These are phyloP conservation scores for Citrullus amarus DNA, from an alignment of 306 rosid species.

Conservation along the genomic window DNA sequence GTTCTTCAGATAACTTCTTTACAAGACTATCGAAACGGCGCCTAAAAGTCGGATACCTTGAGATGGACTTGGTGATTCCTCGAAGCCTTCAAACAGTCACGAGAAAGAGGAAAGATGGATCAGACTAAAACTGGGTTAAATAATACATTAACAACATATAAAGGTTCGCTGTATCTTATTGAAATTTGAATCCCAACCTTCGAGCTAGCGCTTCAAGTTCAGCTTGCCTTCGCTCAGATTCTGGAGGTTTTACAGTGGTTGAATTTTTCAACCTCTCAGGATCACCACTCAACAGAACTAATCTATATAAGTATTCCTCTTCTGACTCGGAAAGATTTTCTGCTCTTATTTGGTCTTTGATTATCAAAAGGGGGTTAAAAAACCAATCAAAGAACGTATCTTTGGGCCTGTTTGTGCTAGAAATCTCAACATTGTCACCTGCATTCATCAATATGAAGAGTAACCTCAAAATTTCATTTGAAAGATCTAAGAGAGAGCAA, in stretches of 20 bases:
- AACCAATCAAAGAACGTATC: conserved; percentile 81
- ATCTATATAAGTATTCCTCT: conserved; percentile 62
- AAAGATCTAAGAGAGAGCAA: background rate
- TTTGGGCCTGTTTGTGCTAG: conserved; percentile 66
- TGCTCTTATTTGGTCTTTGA: conserved; percentile 87
- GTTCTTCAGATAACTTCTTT: conserved; percentile 34
- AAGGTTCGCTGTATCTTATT: background rate
- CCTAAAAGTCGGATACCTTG: conserved; percentile 75
- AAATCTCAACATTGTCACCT: conserved; percentile 63
- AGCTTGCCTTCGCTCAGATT: conserved; percentile 69
- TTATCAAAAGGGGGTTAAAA: conserved; percentile 67
- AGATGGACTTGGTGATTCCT: conserved; percentile 79
- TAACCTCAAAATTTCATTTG: background rate
- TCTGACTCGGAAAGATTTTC: conserved; percentile 62
- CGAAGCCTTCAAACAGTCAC: conserved; percentile 40
- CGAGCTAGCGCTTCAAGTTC: conserved; percentile 85
- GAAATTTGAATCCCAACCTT: conserved; percentile 35
- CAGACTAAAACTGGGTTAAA: background rate
- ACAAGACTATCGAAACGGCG: conserved; percentile 64
- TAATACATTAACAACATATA: background rate
- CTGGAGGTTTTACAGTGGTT: conserved; percentile 43
- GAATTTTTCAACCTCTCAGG: conserved; percentile 43
- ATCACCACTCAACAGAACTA: conserved; percentile 67
- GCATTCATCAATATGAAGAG: conserved; percentile 17
- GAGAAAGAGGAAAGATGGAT: background rate